These are phyloP conservation scores for Chalciporus chontae DNA, from an alignment of 768 basidiomycete genomes.

Conservation along the genomic window DNA sequence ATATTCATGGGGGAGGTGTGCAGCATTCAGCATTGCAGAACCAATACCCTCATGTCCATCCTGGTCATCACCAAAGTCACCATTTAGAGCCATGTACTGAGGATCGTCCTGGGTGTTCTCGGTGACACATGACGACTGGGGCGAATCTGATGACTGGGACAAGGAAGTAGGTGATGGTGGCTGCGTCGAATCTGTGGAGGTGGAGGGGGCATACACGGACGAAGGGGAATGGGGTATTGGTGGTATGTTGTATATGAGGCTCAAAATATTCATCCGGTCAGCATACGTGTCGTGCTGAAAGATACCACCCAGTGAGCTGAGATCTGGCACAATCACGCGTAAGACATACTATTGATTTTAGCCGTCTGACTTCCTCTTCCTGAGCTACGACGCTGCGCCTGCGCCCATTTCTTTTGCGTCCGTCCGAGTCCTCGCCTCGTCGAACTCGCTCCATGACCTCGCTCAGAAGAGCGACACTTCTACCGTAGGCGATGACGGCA, in stretches of 20 bases:
- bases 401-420: constrained; percentile 55
- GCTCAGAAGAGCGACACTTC: constrained; percentile 80
- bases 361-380: constrained; percentile 81
- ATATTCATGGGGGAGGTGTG: constrained; percentile 29
- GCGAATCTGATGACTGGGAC: constrained; percentile 46
- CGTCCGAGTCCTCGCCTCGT: constrained; percentile 77
- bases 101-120: constrained; percentile 38
- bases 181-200: constrained; percentile 36
- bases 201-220: constrained; percentile 43
- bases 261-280: constrained; percentile 90
- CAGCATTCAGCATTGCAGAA: constrained; percentile 40
- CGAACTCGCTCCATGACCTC: constrained; percentile 92
- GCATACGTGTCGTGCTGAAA: constrained; percentile 90
- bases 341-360: constrained; percentile 83
- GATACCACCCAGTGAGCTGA: constrained; percentile 12
- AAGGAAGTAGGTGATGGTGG: constrained; percentile 34
- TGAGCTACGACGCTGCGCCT: constrained; percentile 84
- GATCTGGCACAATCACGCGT: constrained; percentile 10
- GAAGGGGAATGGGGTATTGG: constrained; percentile 65
- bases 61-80: constrained; percentile 29
- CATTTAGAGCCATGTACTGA: constrained; percentile 18
- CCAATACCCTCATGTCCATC: constrained; percentile 42
- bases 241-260: constrained; percentile 84
- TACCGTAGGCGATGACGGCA: constrained; percentile 85
- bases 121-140: constrained; percentile 41